Evolutionary conservation across 106 monocot genomes (phyloP), one percentile per base, ranked within the genome.

Genomic region (Dioscorea zingiberensis): DNA sequence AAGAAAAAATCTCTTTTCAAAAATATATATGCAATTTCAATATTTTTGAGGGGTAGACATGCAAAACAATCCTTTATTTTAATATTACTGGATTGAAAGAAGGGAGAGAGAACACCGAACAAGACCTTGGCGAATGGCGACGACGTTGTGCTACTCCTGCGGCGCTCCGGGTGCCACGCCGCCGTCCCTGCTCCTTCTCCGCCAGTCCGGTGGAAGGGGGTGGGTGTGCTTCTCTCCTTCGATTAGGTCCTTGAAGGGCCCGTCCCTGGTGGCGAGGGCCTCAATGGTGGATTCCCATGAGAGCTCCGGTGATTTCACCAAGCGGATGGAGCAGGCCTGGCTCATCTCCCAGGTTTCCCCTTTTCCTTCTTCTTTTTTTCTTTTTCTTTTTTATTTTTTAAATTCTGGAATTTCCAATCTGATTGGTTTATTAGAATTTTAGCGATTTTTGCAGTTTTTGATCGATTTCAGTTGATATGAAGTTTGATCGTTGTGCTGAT

Each of bases 251-350:
- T 32, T 44, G 69, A 58, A 27, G 59, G 58, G 29, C 14, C 24
- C 47, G 11, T 46, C 59, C 18, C 15, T 69, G 19, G 49, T 58
- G 27, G 75, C 28, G 25, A 73, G 48, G 68, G 81, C 85, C 13
- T 81, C 85, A n/a, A 7, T 24, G 21, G 75, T 78, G 47, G 79
- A 76, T 57, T 84, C 84, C 4, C 76, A 23, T 14, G 81, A 69
- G 60, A 85, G 68, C 69, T 81, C 81, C 23, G 29, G 71, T 14
- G 62, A 69, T n/a, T 85, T 85, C 69, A 69, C 70, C 51, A 87
- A 84, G 81, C 78, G 91, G 32, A 84, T 77, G 53, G 91, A 91
- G 71, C 84, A 65, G 63, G 87, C 87, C 25, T 91, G 91, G 91
- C 75, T 87, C 70, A 91, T 91, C 68, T 91, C 87, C 27, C 78